Evolutionary conservation across 495 filamentous ascomycete genomes (phyloP), one percentile per base, ranked within the genome.

Genomic region (Saxophila tyrrhenica): DNA sequence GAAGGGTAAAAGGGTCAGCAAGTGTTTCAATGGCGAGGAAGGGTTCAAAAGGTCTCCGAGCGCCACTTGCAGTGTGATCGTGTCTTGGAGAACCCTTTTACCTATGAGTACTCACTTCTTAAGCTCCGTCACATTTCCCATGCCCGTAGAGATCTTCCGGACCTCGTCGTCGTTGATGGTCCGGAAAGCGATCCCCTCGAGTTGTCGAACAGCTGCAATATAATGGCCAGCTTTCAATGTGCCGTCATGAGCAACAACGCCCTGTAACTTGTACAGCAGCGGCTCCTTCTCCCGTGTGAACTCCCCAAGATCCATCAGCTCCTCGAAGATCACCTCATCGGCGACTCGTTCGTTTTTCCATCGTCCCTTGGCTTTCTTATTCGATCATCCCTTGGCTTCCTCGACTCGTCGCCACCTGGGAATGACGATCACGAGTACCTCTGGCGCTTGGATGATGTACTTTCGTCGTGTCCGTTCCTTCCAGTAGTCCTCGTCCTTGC

Each of bases 231-330:
- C 19, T 8, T 38, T 25, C 3, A 50, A 5, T 15, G 52, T 25
- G 23, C 53, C 53, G 19, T 24, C 13, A 51, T 56, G 53, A 15
- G 25, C 21, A 29, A 56, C 53, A 24, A 56, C 53, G 3, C 35
- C 32, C 20, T 29, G 17, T 25, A 56, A 41, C 46, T 29, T 1
- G 22, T 56, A 56, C 48, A 50, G 32, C 11, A 19, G 10, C 5
- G 46, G 53, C 5, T 22, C 11, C 2, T 23, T n/a, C 13, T 17
- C 8, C 15, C 17, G 15, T 7, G 16, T 15, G 24, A 41, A 56
- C 21, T 50, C 25, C 16, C 46, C 20, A 1, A 56, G 53, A 32
- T 56, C 24, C 16, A 56, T 22, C 10, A 17, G 42, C 47, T 50
- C 53, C 7, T 50, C 45, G 32, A 56, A 50, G 24, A 3, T 3